Conservation (phyloP, 2,329 filamentous ascomycete genomes). For the Aspergillus melleus region DNA sequence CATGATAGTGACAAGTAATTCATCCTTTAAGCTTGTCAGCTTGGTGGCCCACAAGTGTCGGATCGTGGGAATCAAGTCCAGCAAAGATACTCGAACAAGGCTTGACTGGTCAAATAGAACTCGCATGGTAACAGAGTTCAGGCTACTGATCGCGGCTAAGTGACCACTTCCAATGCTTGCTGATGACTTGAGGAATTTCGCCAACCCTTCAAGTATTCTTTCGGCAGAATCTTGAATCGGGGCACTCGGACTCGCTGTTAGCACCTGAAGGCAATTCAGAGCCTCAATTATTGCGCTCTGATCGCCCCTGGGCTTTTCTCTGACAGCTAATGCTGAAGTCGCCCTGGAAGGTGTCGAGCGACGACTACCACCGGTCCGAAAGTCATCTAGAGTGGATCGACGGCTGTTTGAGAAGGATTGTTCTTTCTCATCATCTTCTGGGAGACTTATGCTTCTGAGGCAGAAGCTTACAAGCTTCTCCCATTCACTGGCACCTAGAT, state of each 20-base stretch:
- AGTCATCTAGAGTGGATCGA: slow-evolving; percentile 29
- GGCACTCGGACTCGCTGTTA: slow-evolving; percentile 67
- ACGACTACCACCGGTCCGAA: slow-evolving; percentile 23
- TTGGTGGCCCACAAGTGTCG: slow-evolving; percentile 76
- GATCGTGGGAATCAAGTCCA: slow-evolving; percentile 68
- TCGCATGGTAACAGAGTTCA: slow-evolving; percentile 69
- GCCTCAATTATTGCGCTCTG: slow-evolving; percentile 53
- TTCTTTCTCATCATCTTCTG: slow-evolving; percentile 29
- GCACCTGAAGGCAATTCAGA: slow-evolving; percentile 64
- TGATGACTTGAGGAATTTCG: slow-evolving; percentile 63
- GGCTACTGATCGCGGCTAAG: slow-evolving; percentile 69
- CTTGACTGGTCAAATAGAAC: slow-evolving; percentile 68
- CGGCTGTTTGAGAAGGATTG: slow-evolving; percentile 29
- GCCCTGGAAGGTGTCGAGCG: slow-evolving; percentile 33
- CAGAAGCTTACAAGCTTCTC: slow-evolving; percentile 69
- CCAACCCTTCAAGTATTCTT: slow-evolving; percentile 56
- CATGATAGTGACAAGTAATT: slow-evolving; percentile 73
- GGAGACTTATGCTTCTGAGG: slow-evolving; percentile 54
- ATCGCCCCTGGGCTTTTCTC: slow-evolving; percentile 27
- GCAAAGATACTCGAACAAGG: slow-evolving; percentile 61
- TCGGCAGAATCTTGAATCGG: slow-evolving; percentile 61
- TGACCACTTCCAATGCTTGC: slow-evolving; percentile 64
- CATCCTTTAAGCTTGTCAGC: slow-evolving; percentile 66
- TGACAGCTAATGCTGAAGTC: slow-evolving; percentile 26
- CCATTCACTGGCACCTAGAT: slow-evolving; percentile 71